Base-by-base conservation (phyloP, 140 eudicot species). In the Oenanthe javanica region DNA sequence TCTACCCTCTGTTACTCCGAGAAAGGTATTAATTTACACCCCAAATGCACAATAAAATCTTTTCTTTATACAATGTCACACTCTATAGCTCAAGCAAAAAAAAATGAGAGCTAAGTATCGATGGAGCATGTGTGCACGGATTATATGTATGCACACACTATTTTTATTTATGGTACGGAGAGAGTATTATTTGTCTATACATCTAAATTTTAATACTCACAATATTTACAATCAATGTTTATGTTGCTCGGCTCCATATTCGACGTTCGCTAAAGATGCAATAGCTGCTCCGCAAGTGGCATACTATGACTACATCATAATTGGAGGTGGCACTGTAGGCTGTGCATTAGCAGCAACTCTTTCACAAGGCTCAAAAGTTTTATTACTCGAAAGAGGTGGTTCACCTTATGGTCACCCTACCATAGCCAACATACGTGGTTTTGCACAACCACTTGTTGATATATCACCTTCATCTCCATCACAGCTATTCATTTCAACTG, bases 291-390 rank as follows among this genome's bases (percentile, higher is more conserved):
- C 91, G 7, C 45, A 80, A 9, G 71, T 54, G 21, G 9, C 67
- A 14, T 82, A 75, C 87, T 88, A 86, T 81, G 94, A 89, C 86
- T 91, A 94, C 94, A 94, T 94, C 40, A 27, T 94, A 27, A 51
- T 91, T 16, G 98, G 98, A 0, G 98, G 96, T 13, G 98, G 98
- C 72, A n/a, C n/a, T n/a, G n/a, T n/a, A n/a, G 90, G 97, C 5
- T 94, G 97, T 67, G 84, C 96, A 25, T 79, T 92, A 50, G 97
- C 98, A 6, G 96, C 98, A 1, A 94, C 96, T 0, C 96, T 94
- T 43, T 94, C 98, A 10, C 79, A 85, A 47, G 73, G 82, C 6
- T 84, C 90, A 2, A 87, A 76, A 38, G 98, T 94, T 5, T 76
- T 91, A 3, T 13, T 67, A 27, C 73, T 67, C 0, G 73, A 67